These are phyloP conservation scores for Talaromyces albobiverticillius DNA, from an alignment of 2,329 filamentous ascomycete species.

Conservation along the genomic window DNA sequence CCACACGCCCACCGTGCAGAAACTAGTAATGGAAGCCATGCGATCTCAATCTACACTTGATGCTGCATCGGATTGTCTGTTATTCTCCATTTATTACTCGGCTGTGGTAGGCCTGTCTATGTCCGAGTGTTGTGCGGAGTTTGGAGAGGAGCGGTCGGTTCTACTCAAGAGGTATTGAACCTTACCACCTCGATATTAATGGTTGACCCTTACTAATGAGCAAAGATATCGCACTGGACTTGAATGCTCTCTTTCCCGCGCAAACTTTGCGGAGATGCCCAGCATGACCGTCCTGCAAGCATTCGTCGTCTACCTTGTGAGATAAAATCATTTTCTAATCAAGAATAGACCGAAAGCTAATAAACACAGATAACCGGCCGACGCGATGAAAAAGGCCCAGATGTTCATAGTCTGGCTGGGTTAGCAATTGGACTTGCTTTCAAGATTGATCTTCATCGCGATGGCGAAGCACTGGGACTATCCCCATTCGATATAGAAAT, in stretches of 20 bases:
- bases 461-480: constrained; percentile 47
- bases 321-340: not conserved
- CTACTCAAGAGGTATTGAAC: not conserved
- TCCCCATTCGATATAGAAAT: constrained; percentile 51
- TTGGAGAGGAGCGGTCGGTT: not conserved
- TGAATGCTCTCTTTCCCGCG: constrained; percentile 14
- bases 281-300: constrained; percentile 3
- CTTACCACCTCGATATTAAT: not conserved
- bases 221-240: constrained; percentile 20
- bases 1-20: not conserved
- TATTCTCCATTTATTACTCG: constrained; percentile 7
- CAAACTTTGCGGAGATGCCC: constrained; percentile 3
- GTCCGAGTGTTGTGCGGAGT: not conserved
- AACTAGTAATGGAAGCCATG: not conserved
- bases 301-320: constrained; percentile 10
- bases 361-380: not conserved
- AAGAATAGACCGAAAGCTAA: not conserved
- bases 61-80: not conserved
- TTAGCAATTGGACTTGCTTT: constrained; percentile 28
- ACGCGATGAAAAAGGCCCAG: not conserved
- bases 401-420: not conserved
- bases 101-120: not conserved
- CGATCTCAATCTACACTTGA: not conserved
- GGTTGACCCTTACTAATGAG: not conserved
- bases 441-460: constrained; percentile 50